phyloP scores from a whole-genome alignment of 306 rosid species.

The Rubus parviflorus region DNA sequence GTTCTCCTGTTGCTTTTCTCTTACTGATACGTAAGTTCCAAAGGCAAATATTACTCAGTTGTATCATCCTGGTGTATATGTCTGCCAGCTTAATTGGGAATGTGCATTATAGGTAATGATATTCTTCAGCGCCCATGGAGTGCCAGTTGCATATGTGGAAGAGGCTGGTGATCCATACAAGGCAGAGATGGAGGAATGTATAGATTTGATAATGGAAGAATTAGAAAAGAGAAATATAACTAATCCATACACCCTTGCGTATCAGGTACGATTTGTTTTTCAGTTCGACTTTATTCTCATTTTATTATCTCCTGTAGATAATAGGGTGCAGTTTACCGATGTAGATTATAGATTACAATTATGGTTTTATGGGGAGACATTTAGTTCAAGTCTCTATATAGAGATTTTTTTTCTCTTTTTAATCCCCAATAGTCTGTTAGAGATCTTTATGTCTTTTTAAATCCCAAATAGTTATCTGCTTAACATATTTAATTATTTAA shows the following conservation, averaged over 20 bases:
- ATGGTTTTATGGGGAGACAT: neutral
- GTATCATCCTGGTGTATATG: slow-evolving; percentile 6
- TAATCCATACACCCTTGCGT: slow-evolving; percentile 85
- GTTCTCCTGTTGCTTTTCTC: neutral
- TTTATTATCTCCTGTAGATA: neutral
- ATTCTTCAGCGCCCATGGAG: slow-evolving; percentile 97
- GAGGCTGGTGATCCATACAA: slow-evolving; percentile 98
- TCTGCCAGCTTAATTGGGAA: neutral
- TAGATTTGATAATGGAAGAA: slow-evolving; percentile 91
- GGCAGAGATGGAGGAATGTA: slow-evolving; percentile 98
- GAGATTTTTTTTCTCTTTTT: neutral
- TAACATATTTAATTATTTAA: neutral
- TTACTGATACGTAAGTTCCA: neutral
- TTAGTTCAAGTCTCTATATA: neutral
- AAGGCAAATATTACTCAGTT: neutral
- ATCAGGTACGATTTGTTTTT: slow-evolving; percentile 58
- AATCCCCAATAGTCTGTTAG: neutral
- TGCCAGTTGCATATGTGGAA: slow-evolving; percentile 96
- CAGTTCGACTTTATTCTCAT: neutral
- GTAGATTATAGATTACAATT: neutral
- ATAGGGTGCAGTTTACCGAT: neutral
- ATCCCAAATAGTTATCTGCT: neutral
- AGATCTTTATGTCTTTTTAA: neutral
- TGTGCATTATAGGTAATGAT: slow-evolving; percentile 61
- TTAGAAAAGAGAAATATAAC: slow-evolving; percentile 71